Conservation (phyloP, 495 filamentous ascomycete genomes). For the Aspergillus steynii region DNA sequence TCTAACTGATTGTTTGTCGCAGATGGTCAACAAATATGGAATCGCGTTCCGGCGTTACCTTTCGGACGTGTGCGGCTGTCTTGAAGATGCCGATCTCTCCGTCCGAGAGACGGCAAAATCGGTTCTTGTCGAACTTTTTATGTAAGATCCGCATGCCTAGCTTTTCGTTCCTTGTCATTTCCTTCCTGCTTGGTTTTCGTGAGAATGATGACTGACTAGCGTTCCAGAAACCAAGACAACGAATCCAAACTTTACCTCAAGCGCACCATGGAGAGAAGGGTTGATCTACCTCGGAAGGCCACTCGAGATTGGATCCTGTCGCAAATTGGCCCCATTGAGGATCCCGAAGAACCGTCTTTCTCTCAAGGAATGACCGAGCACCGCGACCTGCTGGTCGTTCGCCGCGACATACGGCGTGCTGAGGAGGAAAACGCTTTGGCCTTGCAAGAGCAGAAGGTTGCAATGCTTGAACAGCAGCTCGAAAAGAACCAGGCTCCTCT, state of each 20-base stretch:
- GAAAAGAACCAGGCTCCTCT: no score
- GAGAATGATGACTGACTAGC: neutral
- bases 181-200: neutral
- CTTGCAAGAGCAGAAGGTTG: no score
- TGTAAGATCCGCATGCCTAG: conserved; percentile 45
- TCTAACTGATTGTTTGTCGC: conserved; percentile 19
- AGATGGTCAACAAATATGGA: conserved; percentile 77
- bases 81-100: conserved; percentile 85
- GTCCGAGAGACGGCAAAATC: conserved; percentile 82
- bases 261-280: no score
- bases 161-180: neutral
- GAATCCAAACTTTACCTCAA: neutral
- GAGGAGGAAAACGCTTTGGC: no score
- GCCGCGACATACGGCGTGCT: no score
- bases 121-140: conserved; percentile 81
- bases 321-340: neutral
- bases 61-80: conserved; percentile 73
- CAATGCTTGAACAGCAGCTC: no score
- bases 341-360: neutral
- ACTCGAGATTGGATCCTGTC: neutral
- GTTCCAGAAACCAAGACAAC: neutral
- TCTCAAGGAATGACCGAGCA: no score
- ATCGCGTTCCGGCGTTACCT: conserved; percentile 82
- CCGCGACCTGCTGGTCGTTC: no score
- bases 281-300: neutral